Percentiles rank a stretch among this genome's conserved stretches.
Evolutionary conservation across 139 green algal genomes (phyloP).

Genomic region (Chlorella sp.): DNA sequence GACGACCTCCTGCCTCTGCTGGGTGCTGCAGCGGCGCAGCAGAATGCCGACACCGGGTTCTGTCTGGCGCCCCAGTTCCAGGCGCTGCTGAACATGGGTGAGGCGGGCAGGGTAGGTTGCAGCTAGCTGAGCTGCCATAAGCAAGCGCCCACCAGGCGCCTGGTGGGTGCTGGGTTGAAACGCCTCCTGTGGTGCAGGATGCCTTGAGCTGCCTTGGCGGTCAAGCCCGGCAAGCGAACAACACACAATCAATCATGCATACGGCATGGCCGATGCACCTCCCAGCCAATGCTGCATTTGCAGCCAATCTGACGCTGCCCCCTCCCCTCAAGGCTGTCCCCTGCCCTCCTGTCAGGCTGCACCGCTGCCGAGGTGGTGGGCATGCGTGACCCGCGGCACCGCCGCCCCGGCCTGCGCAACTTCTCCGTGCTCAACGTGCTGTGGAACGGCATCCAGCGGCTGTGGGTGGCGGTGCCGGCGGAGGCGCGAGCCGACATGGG

Average conservation of each 20-base stretch:
- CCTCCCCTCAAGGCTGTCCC: no score
- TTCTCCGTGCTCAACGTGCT: slow-evolving; percentile 41
- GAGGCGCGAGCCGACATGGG: slow-evolving; percentile 2
- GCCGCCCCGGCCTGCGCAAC: slow-evolving; percentile 24
- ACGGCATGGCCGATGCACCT: neutral
- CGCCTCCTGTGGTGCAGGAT: no score
- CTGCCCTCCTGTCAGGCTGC: neutral
- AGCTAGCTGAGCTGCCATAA: neutral
- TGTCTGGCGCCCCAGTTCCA: slow-evolving; percentile 16
- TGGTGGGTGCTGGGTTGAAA: neutral
- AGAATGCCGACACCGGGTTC: neutral
- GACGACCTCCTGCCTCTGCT: slow-evolving; percentile 30
- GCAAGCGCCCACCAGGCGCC: neutral
- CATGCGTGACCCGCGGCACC: slow-evolving; percentile 21
- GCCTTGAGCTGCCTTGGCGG: no score
- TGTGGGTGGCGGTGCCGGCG: slow-evolving; percentile 25
- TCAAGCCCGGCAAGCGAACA: no score
- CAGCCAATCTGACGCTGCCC: neutral
- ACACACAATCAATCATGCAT: neutral
- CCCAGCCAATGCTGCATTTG: neutral
- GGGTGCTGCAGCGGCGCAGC: neutral
- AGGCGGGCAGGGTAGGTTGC: neutral
- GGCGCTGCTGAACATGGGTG: slow-evolving; percentile 23
- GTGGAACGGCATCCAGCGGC: slow-evolving; percentile 34
- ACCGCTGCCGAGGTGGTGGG: slow-evolving; percentile 36